These are phyloP conservation scores for Passalora sequoiae DNA, from an alignment of 2,329 filamentous ascomycete species.

Conservation along the genomic window DNA sequence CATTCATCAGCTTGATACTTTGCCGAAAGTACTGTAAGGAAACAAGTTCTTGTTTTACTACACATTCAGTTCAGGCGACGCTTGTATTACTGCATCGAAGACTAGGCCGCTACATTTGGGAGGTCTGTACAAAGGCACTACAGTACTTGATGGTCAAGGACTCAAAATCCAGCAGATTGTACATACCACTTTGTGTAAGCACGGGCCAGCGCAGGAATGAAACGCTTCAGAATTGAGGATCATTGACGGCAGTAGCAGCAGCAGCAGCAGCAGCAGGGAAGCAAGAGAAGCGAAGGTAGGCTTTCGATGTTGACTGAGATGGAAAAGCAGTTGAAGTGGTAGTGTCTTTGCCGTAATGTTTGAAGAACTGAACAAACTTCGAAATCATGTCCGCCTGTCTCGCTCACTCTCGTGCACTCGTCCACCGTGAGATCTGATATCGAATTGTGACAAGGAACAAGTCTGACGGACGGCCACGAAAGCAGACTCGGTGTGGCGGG, in stretches of 20 bases:
- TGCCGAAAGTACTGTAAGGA: neutral
- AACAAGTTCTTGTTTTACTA: neutral
- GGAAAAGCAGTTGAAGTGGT: neutral
- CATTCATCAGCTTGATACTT: conserved; percentile 11
- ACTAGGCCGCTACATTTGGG: conserved; percentile 3
- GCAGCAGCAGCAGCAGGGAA: too few relatives aligned
- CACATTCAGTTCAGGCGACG: neutral
- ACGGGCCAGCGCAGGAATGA: neutral
- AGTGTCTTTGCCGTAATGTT: neutral
- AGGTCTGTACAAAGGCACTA: conserved; percentile 7
- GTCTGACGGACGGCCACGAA: too few relatives aligned
- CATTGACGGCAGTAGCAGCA: neutral
- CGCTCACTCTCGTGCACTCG: too few relatives aligned
- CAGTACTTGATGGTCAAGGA: conserved; percentile 6
- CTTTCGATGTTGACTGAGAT: neutral
- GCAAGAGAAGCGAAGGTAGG: neutral
- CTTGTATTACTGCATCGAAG: conserved; percentile 5
- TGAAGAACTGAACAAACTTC: neutral
- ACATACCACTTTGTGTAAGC: conserved; percentile 8
- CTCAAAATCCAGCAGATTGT: conserved; percentile 8
- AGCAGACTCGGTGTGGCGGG: too few relatives aligned
- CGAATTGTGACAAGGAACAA: too few relatives aligned
- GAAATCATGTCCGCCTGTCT: neutral
- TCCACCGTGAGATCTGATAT: too few relatives aligned
- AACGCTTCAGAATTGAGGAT: neutral